Percentiles rank a stretch among this genome's conserved stretches.
These are phyloP conservation scores for Paulownia fortunei DNA, from an alignment of 257 asterid species.

Conservation along the genomic window DNA sequence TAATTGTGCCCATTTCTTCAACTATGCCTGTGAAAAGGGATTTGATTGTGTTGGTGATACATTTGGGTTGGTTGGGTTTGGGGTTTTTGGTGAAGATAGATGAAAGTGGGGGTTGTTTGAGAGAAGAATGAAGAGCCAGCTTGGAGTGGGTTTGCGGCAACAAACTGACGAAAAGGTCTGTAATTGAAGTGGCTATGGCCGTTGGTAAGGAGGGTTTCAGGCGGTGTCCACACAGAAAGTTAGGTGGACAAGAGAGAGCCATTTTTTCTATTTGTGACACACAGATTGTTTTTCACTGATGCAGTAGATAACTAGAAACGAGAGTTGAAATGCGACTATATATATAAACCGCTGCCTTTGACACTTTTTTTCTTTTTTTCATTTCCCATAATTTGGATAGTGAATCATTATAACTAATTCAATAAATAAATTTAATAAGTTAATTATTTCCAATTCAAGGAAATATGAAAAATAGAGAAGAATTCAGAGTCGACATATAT, in stretches of 20 bases:
- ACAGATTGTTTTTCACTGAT: not conserved
- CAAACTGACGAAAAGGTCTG: not conserved
- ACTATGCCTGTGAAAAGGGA: slow-evolving; percentile 92
- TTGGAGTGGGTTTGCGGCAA: slow-evolving; percentile 30
- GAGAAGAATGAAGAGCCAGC: slow-evolving; percentile 15
- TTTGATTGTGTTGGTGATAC: slow-evolving; percentile 35
- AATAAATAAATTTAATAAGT: too few species aligned
- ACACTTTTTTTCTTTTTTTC: too few species aligned
- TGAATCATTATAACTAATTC: too few species aligned
- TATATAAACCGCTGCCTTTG: too few species aligned
- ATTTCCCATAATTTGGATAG: too few species aligned
- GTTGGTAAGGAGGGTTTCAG: not conserved
- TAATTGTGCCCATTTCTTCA: slow-evolving; percentile 80
- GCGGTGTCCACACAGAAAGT: not conserved
- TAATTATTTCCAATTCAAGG: too few species aligned
- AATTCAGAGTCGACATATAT: too few species aligned
- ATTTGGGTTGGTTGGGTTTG: slow-evolving; percentile 39
- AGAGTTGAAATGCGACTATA: too few species aligned
- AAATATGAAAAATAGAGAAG: too few species aligned
- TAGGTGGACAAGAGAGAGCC: slow-evolving; percentile 30
- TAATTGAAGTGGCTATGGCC: slow-evolving; percentile 11
- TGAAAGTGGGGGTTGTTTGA: slow-evolving; percentile 51
- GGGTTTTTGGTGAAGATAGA: slow-evolving; percentile 44
- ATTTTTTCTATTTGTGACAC: not conserved
- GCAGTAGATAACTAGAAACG: too few species aligned